These are phyloP conservation scores for Camelina sativa DNA, from an alignment of 345 rosid genomes.

Conservation along the genomic window DNA sequence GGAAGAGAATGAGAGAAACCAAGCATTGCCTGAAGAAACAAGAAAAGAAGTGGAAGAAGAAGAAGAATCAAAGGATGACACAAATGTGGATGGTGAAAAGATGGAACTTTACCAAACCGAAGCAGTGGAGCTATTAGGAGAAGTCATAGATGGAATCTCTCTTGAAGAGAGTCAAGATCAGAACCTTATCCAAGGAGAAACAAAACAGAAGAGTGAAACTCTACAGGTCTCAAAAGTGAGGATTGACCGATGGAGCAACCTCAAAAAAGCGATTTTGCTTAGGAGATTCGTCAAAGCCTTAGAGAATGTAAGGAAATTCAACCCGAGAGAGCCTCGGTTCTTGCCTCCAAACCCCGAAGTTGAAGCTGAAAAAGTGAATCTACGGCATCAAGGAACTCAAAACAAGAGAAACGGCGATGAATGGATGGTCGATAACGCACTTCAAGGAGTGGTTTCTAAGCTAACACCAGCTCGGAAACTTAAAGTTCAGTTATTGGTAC, in stretches of 20 bases:
- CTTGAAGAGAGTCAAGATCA: slow-evolving; percentile 61
- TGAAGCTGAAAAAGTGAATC: slow-evolving; percentile 68
- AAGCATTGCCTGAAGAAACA: slow-evolving; percentile 43
- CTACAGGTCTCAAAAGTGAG: slow-evolving; percentile 42
- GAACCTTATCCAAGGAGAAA: slow-evolving; percentile 21
- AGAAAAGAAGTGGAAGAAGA: slow-evolving; percentile 32
- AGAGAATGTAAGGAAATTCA: slow-evolving; percentile 66
- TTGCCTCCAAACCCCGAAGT: slow-evolving; percentile 49
- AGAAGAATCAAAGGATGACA: slow-evolving; percentile 38
- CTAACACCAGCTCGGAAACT: slow-evolving; percentile 81
- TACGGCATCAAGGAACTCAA: slow-evolving; percentile 65
- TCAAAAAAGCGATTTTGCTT: slow-evolving; percentile 70
- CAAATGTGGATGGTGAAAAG: slow-evolving; percentile 40
- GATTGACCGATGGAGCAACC: slow-evolving; percentile 71
- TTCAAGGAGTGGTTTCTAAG: slow-evolving; percentile 75
- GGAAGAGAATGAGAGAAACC: slow-evolving; percentile 58
- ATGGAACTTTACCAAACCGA: slow-evolving; percentile 55
- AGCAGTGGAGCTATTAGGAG: slow-evolving; percentile 81
- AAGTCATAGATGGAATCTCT: slow-evolving; percentile 83
- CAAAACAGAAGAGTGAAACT: slow-evolving; percentile 35
- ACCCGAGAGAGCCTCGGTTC: slow-evolving; percentile 54
- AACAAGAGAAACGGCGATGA: slow-evolving; percentile 73
- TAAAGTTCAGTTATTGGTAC: slow-evolving; percentile 79
- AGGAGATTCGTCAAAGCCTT: slow-evolving; percentile 78
- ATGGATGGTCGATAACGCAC: slow-evolving; percentile 91